Conservation (phyloP, 2,329 filamentous ascomycete species). For the Chrysosporium keratinophilum region DNA sequence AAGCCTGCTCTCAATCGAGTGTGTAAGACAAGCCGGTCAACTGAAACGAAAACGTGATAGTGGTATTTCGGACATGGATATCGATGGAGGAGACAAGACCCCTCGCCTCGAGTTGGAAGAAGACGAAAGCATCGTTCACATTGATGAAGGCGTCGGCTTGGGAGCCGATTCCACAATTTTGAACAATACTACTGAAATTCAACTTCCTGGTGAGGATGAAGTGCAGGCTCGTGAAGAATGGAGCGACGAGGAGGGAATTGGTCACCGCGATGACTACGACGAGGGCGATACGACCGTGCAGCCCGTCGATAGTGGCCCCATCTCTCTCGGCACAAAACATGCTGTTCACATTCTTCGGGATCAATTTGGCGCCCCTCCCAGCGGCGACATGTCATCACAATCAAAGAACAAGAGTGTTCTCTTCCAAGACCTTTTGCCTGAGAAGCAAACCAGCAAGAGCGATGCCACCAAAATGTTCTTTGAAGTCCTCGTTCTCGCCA, state of each 20-base stretch:
- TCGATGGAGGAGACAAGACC: slow-evolving; percentile 55
- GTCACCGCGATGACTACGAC: slow-evolving; percentile 56
- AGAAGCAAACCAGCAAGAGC: slow-evolving; percentile 65
- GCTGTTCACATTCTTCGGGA: slow-evolving; percentile 91
- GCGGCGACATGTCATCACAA: slow-evolving; percentile 58
- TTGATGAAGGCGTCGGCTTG: slow-evolving; percentile 43
- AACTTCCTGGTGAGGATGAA: slow-evolving; percentile 52
- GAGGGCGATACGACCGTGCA: slow-evolving; percentile 67
- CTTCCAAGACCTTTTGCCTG: slow-evolving; percentile 85
- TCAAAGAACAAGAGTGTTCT: slow-evolving; percentile 67
- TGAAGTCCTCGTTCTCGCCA: slow-evolving; percentile 86
- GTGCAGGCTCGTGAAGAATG: slow-evolving; percentile 31
- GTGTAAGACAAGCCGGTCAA: slow-evolving; percentile 64
- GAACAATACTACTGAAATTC: slow-evolving; percentile 48
- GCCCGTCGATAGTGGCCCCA: slow-evolving; percentile 71
- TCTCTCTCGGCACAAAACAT: slow-evolving; percentile 86
- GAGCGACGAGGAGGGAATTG: slow-evolving; percentile 40
- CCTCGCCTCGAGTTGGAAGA: slow-evolving; percentile 52
- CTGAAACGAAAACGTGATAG: slow-evolving; percentile 91
- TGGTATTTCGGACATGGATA: slow-evolving; percentile 69
- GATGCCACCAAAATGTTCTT: slow-evolving; percentile 99
- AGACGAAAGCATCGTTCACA: slow-evolving; percentile 47
- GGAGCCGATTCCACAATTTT: slow-evolving; percentile 34
- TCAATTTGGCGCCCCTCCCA: slow-evolving; percentile 56
- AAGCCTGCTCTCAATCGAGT: slow-evolving; percentile 79